These are phyloP conservation scores for Ophiostoma fasciatum DNA, from an alignment of 2,329 filamentous ascomycete genomes.

Conservation along the genomic window DNA sequence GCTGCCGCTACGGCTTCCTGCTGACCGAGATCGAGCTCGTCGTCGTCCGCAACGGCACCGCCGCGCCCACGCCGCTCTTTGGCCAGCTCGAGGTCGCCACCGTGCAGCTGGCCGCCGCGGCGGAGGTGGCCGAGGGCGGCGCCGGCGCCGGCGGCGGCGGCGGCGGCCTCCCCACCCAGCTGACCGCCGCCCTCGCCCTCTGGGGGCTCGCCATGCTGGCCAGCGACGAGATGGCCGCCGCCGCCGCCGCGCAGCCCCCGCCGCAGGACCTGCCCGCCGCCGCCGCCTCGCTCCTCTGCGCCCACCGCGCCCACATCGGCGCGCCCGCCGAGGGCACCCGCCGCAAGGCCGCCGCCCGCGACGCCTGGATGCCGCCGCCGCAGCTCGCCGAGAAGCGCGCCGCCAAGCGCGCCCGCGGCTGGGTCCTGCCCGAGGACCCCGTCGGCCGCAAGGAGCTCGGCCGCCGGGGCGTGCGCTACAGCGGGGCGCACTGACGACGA, in stretches of 20 bases:
- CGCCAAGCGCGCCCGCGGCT: slow-evolving; percentile 57
- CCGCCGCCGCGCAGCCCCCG: slow-evolving; percentile 8
- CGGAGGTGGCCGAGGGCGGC: too few species aligned
- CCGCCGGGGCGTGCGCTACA: slow-evolving; percentile 47
- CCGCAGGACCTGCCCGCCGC: slow-evolving; percentile 20
- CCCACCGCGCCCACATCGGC: slow-evolving; percentile 51
- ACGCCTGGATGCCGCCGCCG: slow-evolving; percentile 61
- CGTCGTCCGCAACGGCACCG: slow-evolving; percentile 66
- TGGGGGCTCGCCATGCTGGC: slow-evolving; percentile 53
- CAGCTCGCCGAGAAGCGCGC: slow-evolving; percentile 62
- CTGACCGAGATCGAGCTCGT: slow-evolving; percentile 92
- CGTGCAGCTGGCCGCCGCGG: slow-evolving; percentile 36
- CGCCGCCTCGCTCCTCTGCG: slow-evolving; percentile 39
- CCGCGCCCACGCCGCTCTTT: slow-evolving; percentile 62
- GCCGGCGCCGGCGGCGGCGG: slow-evolving; percentile 2
- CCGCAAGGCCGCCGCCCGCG: slow-evolving; percentile 52
- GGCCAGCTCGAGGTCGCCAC: slow-evolving; percentile 68
- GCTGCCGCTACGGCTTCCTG: slow-evolving; percentile 89
- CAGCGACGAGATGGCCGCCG: slow-evolving; percentile 17
- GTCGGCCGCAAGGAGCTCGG: slow-evolving; percentile 58
- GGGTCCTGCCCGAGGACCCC: slow-evolving; percentile 62
- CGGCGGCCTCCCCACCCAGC: slow-evolving; percentile 20
- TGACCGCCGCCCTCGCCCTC: slow-evolving; percentile 59
- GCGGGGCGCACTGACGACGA: slow-evolving; percentile 16
- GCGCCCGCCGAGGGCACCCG: slow-evolving; percentile 59